Percentiles rank a stretch among this genome's conserved stretches.
These are phyloP conservation scores for Lentinula sp. DNA, from an alignment of 768 basidiomycete genomes.

Conservation along the genomic window DNA sequence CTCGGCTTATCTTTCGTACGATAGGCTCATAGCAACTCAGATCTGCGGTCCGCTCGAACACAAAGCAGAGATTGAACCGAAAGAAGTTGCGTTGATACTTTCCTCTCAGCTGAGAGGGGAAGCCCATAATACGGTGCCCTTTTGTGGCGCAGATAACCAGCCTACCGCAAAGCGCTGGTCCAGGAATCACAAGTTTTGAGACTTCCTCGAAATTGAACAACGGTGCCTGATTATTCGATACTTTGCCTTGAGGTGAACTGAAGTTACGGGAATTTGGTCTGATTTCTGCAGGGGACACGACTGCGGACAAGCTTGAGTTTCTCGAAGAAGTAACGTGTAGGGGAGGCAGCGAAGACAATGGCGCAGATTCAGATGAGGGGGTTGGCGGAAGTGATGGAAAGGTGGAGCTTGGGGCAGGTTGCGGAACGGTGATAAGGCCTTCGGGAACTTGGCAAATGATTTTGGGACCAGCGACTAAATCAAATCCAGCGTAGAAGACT, in stretches of 20 bases:
- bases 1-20: constrained; percentile 90
- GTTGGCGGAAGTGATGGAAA: constrained; percentile 30
- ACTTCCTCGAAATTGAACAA: constrained; percentile 90
- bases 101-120: constrained; percentile 75
- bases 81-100: constrained; percentile 85
- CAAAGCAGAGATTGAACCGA: constrained; percentile 93
- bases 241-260: constrained; percentile 41
- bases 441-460: constrained; percentile 94
- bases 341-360: constrained; percentile 14
- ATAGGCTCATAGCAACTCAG: constrained; percentile 95
- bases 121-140: constrained; percentile 84
- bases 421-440: constrained; percentile 61
- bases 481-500: constrained; percentile 93
- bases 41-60: constrained; percentile 88
- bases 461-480: constrained; percentile 78
- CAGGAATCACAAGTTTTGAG: constrained; percentile 92
- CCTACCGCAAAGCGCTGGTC: constrained; percentile 76
- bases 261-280: constrained; percentile 36
- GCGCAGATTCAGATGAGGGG: constrained; percentile 28
- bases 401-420: constrained; percentile 14
- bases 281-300: constrained; percentile 40
- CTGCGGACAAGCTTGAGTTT: constrained; percentile 42
- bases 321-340: constrained; percentile 30
- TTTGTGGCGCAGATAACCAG: constrained; percentile 83
- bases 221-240: constrained; percentile 31